A percentile compares a stretch with the other conserved stretches of the same genome.
These are phyloP conservation scores for Corylus heterophylla DNA, from an alignment of 306 rosid genomes.

Conservation along the genomic window DNA sequence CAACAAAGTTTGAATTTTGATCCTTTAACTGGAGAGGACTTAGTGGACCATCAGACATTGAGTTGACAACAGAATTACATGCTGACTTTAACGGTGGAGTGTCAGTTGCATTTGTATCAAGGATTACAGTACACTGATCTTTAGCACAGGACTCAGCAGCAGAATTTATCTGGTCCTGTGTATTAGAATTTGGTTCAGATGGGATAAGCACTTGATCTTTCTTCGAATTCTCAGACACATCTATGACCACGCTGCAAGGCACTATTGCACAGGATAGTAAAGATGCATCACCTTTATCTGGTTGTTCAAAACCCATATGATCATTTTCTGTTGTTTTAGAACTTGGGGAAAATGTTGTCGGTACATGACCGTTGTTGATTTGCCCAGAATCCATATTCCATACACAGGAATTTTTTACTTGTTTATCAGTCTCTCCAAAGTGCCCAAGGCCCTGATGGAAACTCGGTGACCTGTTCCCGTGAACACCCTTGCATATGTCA, in stretches of 20 bases:
- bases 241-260: slow-evolving; percentile 23
- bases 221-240: slow-evolving; percentile 34
- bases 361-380: slow-evolving; percentile 31
- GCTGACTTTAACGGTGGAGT: slow-evolving; percentile 16
- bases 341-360: slow-evolving; percentile 32
- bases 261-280: slow-evolving; percentile 29
- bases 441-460: slow-evolving; percentile 46
- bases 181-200: slow-evolving; percentile 28
- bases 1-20: slow-evolving; percentile 17
- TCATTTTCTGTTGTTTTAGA: slow-evolving; percentile 32
- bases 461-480: slow-evolving; percentile 35
- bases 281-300: slow-evolving; percentile 32
- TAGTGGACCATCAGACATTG: slow-evolving; percentile 22
- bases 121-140: slow-evolving; percentile 12
- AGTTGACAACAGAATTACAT: slow-evolving; percentile 17
- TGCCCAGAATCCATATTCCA: slow-evolving; percentile 32
- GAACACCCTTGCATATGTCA: slow-evolving; percentile 37
- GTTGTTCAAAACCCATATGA: slow-evolving; percentile 28
- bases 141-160: slow-evolving; percentile 23
- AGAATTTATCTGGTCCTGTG: slow-evolving; percentile 22
- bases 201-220: slow-evolving; percentile 40
- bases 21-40: slow-evolving; percentile 23
- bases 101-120: slow-evolving; percentile 13
- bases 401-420: slow-evolving; percentile 37
- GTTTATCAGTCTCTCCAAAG: slow-evolving; percentile 35